Base-by-base conservation (phyloP, 108 stramenopile genomes). In the Parietichytrium sp. region DNA sequence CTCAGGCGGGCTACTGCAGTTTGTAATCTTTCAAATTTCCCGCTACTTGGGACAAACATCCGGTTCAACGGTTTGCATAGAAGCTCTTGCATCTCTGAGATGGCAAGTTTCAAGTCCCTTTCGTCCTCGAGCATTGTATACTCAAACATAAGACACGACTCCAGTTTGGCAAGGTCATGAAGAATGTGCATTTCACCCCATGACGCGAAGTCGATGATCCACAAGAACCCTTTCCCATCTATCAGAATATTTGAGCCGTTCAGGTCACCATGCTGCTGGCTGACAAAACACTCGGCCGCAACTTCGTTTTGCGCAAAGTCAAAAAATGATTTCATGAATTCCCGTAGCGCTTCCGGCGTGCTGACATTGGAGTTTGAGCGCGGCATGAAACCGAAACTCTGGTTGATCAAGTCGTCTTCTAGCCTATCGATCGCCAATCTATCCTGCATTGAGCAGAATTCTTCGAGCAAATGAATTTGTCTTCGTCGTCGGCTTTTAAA, bases 201-300 rank as follows among this genome's bases (percentile, higher is more conserved):
- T n/a, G 36, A 33, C 2, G 61, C 61, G 45, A 72, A 72, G 45
- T 72, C 61, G 45, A 72, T 72, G n/a, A 72, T 25, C 61, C 61
- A 72, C 10, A 42, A 33, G 38, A 72, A 45, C 38, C 61, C 61
- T 42, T 45, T 72, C 15, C 38, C 61, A 45, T 72, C 61, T n/a
- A 72, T 42, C 23, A 72, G 61, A 6, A 72, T 42, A 2, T 72
- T 72, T 33, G 36, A 45, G 10, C 61, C 61, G 33, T 72, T 72
- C 3, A 72, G 42, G 45, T 72, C 61, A 1, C 45, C 45, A 25
- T 72, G 61, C 3, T 72, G 61, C 6, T 45, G 61, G 38, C 20
- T 42, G 0, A 72, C 10, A 42, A 45, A 7, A 6, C 36, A 33
- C 42, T 6, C 33, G 42, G 36, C 61, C 38, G 38, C n/a, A 6